phyloP scores from a whole-genome alignment of 495 filamentous ascomycete genomes.

The Evernia prunastri region DNA sequence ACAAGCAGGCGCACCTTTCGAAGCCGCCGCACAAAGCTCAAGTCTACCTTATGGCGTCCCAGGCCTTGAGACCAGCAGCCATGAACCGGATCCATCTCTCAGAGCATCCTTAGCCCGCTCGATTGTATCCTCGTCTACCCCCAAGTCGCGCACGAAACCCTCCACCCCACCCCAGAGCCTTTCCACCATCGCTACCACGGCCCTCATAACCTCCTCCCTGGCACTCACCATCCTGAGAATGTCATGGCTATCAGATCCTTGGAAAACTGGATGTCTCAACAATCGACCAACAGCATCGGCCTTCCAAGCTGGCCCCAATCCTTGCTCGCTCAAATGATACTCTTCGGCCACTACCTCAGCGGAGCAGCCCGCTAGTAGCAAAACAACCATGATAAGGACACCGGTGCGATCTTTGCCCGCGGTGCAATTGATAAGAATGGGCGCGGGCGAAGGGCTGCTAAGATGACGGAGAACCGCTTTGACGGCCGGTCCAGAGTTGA shows the following conservation, averaged over 20 bases:
- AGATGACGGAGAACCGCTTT: slow-evolving; percentile 2
- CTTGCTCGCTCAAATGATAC: slow-evolving; percentile 30
- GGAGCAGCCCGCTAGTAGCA: slow-evolving; percentile 46
- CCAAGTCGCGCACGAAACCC: neutral
- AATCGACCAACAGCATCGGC: neutral
- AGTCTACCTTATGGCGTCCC: neutral
- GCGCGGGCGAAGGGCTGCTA: neutral
- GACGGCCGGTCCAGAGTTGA: slow-evolving; percentile 4
- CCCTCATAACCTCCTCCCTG: slow-evolving; percentile 10
- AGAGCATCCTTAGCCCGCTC: neutral
- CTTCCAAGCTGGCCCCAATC: slow-evolving; percentile 10
- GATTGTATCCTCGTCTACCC: neutral
- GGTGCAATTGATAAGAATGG: slow-evolving; percentile 21
- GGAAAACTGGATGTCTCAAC: slow-evolving; percentile 5
- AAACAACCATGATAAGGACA: slow-evolving; percentile 49
- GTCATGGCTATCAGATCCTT: neutral
- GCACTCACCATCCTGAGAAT: slow-evolving; percentile 8
- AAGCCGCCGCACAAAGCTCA: neutral
- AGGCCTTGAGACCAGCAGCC: neutral
- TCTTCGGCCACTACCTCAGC: slow-evolving; percentile 44
- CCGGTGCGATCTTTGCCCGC: slow-evolving; percentile 63
- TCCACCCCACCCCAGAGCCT: slow-evolving; percentile 1
- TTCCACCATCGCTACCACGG: slow-evolving; percentile 9
- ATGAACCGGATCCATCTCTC: slow-evolving; percentile 3
- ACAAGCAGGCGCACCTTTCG: neutral